phyloP scores from a whole-genome alignment of 768 basidiomycete genomes.

The Chalciporus sphaerocephalus region DNA sequence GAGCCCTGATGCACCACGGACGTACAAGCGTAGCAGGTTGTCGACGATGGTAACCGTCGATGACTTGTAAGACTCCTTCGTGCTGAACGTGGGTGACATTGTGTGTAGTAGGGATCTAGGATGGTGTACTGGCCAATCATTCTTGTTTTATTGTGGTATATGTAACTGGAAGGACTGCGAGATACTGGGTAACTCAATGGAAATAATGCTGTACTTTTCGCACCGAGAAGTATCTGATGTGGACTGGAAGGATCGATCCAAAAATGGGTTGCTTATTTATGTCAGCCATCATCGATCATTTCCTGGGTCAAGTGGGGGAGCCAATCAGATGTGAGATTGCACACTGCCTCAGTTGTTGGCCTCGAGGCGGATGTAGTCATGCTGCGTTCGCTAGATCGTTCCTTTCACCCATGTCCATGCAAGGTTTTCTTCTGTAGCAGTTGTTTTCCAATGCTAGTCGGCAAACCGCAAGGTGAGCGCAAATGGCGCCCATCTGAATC shows the following conservation, averaged over 20 bases:
- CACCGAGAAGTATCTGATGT: background rate
- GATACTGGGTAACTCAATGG: background rate
- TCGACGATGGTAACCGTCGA: slow-evolving; percentile 50
- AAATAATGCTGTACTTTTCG: slow-evolving; percentile 10
- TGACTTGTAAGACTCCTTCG: slow-evolving; percentile 22
- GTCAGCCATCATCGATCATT: background rate
- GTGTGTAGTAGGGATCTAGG: background rate
- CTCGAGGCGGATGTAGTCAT: slow-evolving; percentile 17
- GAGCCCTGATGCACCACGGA: slow-evolving; percentile 28
- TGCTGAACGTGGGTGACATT: slow-evolving; percentile 13
- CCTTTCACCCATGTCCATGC: background rate
- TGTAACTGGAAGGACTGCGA: background rate
- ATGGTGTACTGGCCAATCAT: background rate
- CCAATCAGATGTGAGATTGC: slow-evolving; percentile 24
- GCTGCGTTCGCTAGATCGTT: slow-evolving; percentile 4
- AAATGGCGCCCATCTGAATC: slow-evolving; percentile 28
- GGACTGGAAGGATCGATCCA: background rate
- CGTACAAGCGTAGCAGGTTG: slow-evolving; percentile 51
- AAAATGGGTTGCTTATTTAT: background rate
- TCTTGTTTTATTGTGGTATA: background rate
- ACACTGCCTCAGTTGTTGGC: slow-evolving; percentile 28
- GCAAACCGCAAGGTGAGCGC: slow-evolving; percentile 4
- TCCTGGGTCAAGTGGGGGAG: background rate
- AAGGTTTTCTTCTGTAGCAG: slow-evolving; percentile 4
- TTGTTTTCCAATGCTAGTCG: background rate